Percentiles rank a stretch among this genome's conserved stretches.
These are phyloP conservation scores for Penicillium canariense DNA, from an alignment of 495 filamentous ascomycete species.

Conservation along the genomic window DNA sequence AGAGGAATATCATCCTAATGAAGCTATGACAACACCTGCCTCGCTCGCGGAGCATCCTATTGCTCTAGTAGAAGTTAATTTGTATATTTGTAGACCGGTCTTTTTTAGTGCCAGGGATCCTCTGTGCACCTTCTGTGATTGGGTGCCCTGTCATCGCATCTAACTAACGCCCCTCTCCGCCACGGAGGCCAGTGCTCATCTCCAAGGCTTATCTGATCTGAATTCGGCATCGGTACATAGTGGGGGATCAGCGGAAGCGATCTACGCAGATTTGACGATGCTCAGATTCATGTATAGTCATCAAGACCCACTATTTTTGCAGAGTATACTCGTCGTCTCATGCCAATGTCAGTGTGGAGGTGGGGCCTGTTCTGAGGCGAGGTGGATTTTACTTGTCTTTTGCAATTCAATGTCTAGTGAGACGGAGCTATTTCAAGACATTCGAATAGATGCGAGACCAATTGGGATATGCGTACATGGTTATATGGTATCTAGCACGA, in stretches of 20 bases:
- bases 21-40: constrained; percentile 23
- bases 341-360: neutral
- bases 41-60: neutral
- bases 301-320: neutral
- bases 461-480: neutral
- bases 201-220: neutral
- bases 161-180: too few species aligned
- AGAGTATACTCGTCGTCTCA: too few species aligned
- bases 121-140: constrained; percentile 11
- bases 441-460: neutral
- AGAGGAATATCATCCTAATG: constrained; percentile 30
- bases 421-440: neutral
- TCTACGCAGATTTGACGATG: neutral
- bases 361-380: too few species aligned
- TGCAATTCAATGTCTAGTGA: neutral
- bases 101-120: constrained; percentile 3
- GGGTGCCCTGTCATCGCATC: neutral
- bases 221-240: neutral
- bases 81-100: neutral
- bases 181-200: constrained; percentile 14
- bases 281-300: neutral
- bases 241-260: constrained; percentile 1
- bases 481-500: constrained; percentile 4
- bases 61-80: neutral
- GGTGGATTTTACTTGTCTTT: too few species aligned